These are phyloP conservation scores for Cladorrhinum samala DNA, from an alignment of 495 filamentous ascomycete genomes.

Conservation along the genomic window DNA sequence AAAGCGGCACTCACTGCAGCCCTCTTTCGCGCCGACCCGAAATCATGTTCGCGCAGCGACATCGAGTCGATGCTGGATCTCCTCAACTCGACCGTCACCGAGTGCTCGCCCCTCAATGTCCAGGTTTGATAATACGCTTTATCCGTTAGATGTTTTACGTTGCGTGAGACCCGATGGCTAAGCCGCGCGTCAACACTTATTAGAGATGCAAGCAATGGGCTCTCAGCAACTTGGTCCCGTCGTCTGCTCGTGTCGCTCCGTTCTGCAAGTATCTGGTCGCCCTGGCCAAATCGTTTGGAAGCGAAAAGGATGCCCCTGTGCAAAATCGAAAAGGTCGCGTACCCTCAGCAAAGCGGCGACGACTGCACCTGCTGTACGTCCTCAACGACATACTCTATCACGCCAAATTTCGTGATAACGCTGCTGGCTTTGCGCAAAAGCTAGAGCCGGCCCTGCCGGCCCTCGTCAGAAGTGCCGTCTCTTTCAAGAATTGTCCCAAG, in stretches of 20 bases:
- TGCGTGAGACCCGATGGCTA: slow-evolving; percentile 49
- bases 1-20: slow-evolving; percentile 73
- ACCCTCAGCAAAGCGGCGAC: slow-evolving; percentile 59
- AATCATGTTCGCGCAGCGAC: slow-evolving; percentile 61
- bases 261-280: slow-evolving; percentile 73
- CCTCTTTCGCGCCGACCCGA: slow-evolving; percentile 70
- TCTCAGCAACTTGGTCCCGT: slow-evolving; percentile 61
- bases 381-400: slow-evolving; percentile 81
- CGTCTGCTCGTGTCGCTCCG: slow-evolving; percentile 56
- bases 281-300: slow-evolving; percentile 54
- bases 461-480: slow-evolving; percentile 56
- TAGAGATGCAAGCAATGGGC: slow-evolving; percentile 90
- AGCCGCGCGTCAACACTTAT: slow-evolving; percentile 20
- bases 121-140: slow-evolving; percentile 78
- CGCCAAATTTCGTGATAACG: slow-evolving; percentile 53
- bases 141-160: slow-evolving; percentile 44
- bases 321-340: slow-evolving; percentile 26
- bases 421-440: slow-evolving; percentile 52
- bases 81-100: slow-evolving; percentile 60
- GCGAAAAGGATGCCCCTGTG: slow-evolving; percentile 5
- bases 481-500: slow-evolving; percentile 57
- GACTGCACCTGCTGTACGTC: slow-evolving; percentile 75
- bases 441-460: slow-evolving; percentile 56
- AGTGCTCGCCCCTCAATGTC: slow-evolving; percentile 79
- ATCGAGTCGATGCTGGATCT: slow-evolving; percentile 64